These are phyloP conservation scores for Coemansia sp. DNA, from an alignment of 371 early-diverging fungal species.

Conservation along the genomic window DNA sequence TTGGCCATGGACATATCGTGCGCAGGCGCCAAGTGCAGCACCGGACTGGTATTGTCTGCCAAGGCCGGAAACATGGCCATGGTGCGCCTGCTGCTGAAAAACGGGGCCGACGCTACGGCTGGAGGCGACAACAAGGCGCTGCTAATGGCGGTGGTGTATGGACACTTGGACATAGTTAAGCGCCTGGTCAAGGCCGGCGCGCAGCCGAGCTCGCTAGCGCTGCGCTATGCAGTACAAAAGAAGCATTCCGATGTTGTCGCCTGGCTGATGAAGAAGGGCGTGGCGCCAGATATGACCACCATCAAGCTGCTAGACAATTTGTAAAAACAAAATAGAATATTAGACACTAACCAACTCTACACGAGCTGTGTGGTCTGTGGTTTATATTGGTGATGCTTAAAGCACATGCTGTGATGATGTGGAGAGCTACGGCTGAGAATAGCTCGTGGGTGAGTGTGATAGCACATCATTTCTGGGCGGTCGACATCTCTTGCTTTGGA, in stretches of 20 bases:
- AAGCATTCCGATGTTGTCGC: constrained; percentile 12
- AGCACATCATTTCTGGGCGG: not conserved
- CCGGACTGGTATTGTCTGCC: constrained; percentile 34
- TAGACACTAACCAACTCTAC: too few relatives aligned
- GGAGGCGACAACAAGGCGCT: constrained; percentile 44
- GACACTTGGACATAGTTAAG: constrained; percentile 37
- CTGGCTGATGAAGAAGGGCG: constrained; percentile 43
- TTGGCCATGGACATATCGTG: constrained; percentile 28
- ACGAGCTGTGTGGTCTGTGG: too few relatives aligned
- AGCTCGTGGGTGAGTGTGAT: not conserved
- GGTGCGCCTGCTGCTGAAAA: constrained; percentile 36
- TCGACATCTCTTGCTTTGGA: not conserved
- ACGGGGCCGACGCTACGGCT: constrained; percentile 33
- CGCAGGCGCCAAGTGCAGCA: constrained; percentile 22
- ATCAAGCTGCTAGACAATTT: constrained; percentile 30
- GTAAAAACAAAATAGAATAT: not conserved
- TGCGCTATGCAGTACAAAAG: constrained; percentile 48
- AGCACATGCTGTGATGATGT: not conserved
- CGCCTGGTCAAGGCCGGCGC: constrained; percentile 42
- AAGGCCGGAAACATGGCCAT: constrained; percentile 39
- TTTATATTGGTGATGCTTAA: too few relatives aligned
- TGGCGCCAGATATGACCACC: constrained; percentile 43
- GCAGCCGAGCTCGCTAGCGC: constrained; percentile 32
- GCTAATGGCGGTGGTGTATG: constrained; percentile 42
- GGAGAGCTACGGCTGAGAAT: constrained; percentile 8